Base-by-base conservation (phyloP, 768 basidiomycete genomes). In the Amanita muscaria region DNA sequence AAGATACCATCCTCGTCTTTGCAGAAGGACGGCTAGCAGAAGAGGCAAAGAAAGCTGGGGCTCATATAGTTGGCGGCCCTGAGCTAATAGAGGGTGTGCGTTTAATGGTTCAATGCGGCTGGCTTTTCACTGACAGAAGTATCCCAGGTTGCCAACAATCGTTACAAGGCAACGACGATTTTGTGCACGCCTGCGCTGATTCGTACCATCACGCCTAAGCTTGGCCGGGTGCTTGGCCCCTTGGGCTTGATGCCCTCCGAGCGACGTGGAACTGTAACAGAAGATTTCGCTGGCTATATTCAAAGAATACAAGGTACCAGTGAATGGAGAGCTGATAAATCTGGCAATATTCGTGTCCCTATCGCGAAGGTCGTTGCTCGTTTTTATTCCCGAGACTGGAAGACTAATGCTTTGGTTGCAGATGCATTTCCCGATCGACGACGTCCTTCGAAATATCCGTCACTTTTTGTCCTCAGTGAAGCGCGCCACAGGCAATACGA, bases 191-290 rank as follows among this genome's bases (percentile, higher is more conserved):
- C 88, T 3, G 73, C 77, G 11, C 78, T 94, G 56, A 77, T 91
- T 43, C 75, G 79, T 35, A 64, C 79, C 24, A 88, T 98, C 49
- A 82, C 84, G 10, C 79, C 85, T 4, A 81, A 76, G 56, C 73
- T 98, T 2, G 92, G 61, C 66, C 88, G 66, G 65, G 84, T 62
- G 68, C 87, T 64, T 64, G 80, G 94, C 54, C 93, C 91, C 32
- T 79, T 88, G 42, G 94, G 94, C 45, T 66, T 98, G 35, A 96
- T 99, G 93, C 96, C 96, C 9, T 86, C 88, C 5, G 88, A 85
- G 50, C 81, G 92, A 60, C 76, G 92, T 46, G 96, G 96, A 4
- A 93, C 93, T 1, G 94, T 98, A 15, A 88, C 89, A 1, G 87
- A 91, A 40, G 89, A 97, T 48, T 71, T 97, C 32, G 81, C 73